Evolutionary conservation across 1,284 basidiomycete species (phyloP).

Genomic region (Kalmanozyma brasiliensis): DNA sequence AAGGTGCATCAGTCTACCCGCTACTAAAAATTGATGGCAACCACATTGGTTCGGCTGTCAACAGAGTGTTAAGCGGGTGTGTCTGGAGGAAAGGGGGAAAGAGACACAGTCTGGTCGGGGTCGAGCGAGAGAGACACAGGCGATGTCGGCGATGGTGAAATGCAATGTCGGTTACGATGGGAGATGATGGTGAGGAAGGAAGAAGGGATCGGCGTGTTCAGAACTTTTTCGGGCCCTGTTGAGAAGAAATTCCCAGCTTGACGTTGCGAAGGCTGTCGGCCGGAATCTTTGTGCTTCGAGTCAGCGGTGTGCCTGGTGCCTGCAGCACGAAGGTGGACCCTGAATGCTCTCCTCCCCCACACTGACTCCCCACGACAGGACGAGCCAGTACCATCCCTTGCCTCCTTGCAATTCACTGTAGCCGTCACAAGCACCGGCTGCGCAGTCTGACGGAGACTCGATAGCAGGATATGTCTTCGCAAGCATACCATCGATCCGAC

Average conservation of each 20-base stretch:
- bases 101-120: background rate
- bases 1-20: conserved; percentile 40
- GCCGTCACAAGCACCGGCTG: too few relatives aligned
- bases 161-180: background rate
- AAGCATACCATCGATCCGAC: conserved; percentile 30
- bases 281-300: background rate
- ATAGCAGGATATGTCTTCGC: conserved; percentile 1
- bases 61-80: conserved; percentile 54
- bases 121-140: background rate
- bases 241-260: background rate
- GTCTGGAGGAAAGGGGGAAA: background rate
- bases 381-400: too few relatives aligned
- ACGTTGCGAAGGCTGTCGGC: conserved; percentile 3
- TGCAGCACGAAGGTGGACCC: conserved; percentile 28
- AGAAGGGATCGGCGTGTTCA: too few relatives aligned
- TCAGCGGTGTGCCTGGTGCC: too few relatives aligned
- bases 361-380: conserved; percentile 5
- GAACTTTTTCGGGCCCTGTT: too few relatives aligned
- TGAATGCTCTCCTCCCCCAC: conserved; percentile 12
- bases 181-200: conserved; percentile 4
- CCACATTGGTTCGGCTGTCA: conserved; percentile 54
- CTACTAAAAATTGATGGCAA: conserved; percentile 59
- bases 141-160: background rate
- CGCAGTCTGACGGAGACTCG: background rate
- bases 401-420: too few relatives aligned